Evolutionary conservation across 1,284 basidiomycete genomes (phyloP), one percentile per base, ranked within the genome.

Genomic region (Rhodotorula sp.): DNA sequence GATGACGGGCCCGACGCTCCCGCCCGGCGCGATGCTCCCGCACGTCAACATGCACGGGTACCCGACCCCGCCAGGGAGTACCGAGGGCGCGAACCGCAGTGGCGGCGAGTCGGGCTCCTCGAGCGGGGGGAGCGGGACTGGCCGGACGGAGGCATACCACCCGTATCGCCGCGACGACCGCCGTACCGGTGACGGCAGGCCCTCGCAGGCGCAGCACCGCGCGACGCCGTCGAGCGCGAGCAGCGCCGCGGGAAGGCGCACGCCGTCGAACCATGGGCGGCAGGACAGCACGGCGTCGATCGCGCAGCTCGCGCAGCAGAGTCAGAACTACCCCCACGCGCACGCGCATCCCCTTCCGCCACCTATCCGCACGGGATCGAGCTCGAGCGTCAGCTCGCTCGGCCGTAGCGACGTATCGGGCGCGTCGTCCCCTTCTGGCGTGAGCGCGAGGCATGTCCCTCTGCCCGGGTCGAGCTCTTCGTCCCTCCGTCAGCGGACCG

Each of bases 21-120:
- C 73, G 7, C 67, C 67, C 27, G 67, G 70, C 29, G 70, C 70
- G 32, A 74, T 74, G 70, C 62, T 67, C 15, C 73, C 65, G 3
- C 67, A 71, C n/a, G 53, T 60, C 55, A 64, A 48, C 27, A 29
- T 39, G 7, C 67, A 71, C 51, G 74, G 72, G 32, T 73, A 76
- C 56, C 72, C 72, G 3, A 73, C 74, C 2, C 72, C 74, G 37
- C 74, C 74, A 5, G 69, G 64, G 6, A 68, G 65, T 53, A 60
- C 60, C 53, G 72, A 75, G 29, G 67, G 74, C 8, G 64, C 32
- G 34, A 39, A 19, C 27, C 34, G 53, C 6, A 48, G 70, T 55
- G 69, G 70, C 29, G 66, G 58, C 27, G 70, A 71, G 34, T 66
- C 64, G 27, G 60, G 61, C 19, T 66, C 63, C 13, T 72, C 67